Conservation (phyloP, 345 rosid genomes). For the Melaleuca alternifolia region DNA sequence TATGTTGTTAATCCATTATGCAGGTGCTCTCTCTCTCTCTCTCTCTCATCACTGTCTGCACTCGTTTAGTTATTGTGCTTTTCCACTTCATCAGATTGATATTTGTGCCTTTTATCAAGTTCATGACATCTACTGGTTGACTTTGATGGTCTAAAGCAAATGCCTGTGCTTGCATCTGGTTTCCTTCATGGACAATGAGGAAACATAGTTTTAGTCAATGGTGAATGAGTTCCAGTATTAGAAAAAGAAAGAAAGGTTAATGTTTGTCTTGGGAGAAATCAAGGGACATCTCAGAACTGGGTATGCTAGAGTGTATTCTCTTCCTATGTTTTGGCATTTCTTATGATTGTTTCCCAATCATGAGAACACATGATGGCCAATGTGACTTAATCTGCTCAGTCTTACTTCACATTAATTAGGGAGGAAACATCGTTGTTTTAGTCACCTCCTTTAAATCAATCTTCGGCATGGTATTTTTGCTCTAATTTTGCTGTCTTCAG, state of each 20-base stretch:
- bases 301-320: neutral
- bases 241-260: neutral
- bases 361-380: neutral
- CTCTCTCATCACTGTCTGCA: neutral
- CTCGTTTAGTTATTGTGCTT: neutral
- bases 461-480: neutral
- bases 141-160: neutral
- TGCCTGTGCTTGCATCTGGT: neutral
- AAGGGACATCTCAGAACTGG: neutral
- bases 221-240: neutral
- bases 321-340: neutral
- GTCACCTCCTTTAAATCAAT: neutral
- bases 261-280: neutral
- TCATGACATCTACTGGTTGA: neutral
- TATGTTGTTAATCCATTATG: conserved; percentile 75
- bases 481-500: neutral
- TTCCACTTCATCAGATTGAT: neutral
- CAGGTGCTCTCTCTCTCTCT: conserved; percentile 34
- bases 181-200: neutral
- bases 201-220: neutral
- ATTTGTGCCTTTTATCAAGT: neutral
- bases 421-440: neutral
- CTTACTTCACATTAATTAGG: neutral
- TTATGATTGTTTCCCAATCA: neutral
- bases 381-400: neutral